Conservation (phyloP, 2,329 filamentous ascomycete species). For the Albophoma yamanashiensis region DNA sequence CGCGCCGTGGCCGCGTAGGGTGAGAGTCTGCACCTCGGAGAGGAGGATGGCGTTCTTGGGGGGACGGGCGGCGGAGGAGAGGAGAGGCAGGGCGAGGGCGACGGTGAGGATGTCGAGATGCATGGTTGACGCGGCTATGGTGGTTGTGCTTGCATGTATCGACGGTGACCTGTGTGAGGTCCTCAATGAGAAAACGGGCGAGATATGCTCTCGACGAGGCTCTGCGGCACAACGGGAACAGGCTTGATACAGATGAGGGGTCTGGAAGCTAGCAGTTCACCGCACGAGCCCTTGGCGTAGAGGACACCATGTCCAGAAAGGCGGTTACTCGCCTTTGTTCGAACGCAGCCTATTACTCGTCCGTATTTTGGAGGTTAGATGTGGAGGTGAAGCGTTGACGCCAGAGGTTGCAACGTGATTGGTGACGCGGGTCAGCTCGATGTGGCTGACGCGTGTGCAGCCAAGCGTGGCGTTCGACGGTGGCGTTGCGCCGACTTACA, state of each 20-base stretch:
- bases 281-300: background rate
- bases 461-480: background rate
- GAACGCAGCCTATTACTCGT: background rate
- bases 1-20: slow-evolving; percentile 53
- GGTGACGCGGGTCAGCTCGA: background rate
- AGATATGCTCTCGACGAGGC: background rate
- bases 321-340: background rate
- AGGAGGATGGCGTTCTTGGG: slow-evolving; percentile 45
- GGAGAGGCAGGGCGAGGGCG: slow-evolving; percentile 13
- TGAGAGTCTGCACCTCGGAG: slow-evolving; percentile 62
- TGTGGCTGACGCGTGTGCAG: background rate
- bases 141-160: background rate
- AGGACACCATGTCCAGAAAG: slow-evolving; percentile 14
- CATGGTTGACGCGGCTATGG: slow-evolving; percentile 12
- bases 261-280: background rate
- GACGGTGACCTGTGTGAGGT: background rate
- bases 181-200: background rate
- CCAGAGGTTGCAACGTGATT: background rate
- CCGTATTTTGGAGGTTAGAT: background rate
- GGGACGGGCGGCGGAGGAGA: slow-evolving; percentile 14
- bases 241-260: background rate
- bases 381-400: background rate
- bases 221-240: background rate
- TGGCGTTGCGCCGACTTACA: background rate
- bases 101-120: slow-evolving; percentile 11